Base-by-base conservation (phyloP, 805 yeast species). In the Schwanniomyces polymorphus region DNA sequence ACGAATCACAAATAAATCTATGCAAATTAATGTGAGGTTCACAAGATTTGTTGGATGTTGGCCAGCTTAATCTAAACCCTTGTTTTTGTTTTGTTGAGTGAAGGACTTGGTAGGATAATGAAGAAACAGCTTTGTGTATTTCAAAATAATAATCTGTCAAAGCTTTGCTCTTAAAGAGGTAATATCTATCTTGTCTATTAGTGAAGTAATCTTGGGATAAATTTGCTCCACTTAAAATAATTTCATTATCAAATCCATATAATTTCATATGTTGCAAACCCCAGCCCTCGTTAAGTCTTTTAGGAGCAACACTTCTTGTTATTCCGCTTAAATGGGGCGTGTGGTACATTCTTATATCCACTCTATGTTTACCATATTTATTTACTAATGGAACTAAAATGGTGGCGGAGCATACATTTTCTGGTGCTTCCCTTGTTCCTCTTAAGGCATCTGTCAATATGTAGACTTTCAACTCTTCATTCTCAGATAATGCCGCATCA, bases 181-280 rank as follows among this genome's bases (percentile, higher is more conserved):
- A 88, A 67, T 94, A 94, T 41, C 99, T 74, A 65, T 94, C 99
- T 64, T 94, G 99, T 53, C 99, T 81, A 65, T 92, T 86, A 3
- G 96, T 88, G 67, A 94, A 94, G 65, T 94, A 94, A 67, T 94
- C 99, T 31, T 80, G 74, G 0, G 97, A 89, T 41, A 94, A 74
- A 60, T 94, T 94, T 2, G 99, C 99, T 6, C 98, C 99, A 14
- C 88, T 80, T 27, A 94, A 74, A 16, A 94, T 79, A 37, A 94
- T 82, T 60, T 91, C 97, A 58, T 90, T 82, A 64, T 94, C 99
- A 58, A 91, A 84, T 1, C 99, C 99, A 64, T 94, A 94, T 26
- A 94, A 78, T 64, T 94, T 94, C 98, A 94, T 94, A 62, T 94
- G 99, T 65, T 94, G 99, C 43, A 94, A 76, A 0, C 99, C 99